Conservation (phyloP, 176 grass and related monocot species). For the Carex kokanica region DNA sequence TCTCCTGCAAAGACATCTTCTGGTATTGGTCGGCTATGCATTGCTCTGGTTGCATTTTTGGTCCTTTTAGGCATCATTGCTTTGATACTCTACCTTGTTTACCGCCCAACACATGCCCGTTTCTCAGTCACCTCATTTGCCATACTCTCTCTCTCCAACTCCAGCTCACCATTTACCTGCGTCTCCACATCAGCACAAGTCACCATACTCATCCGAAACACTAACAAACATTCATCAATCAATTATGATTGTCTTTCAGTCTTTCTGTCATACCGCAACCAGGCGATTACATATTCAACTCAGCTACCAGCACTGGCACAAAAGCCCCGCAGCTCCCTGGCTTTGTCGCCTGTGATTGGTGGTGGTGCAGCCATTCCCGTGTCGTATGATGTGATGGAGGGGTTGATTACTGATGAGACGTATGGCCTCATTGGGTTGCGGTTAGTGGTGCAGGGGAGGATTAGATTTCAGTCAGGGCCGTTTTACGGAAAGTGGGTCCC, state of each 20-base stretch:
- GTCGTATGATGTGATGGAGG: constrained; percentile 38
- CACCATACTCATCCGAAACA: constrained; percentile 65
- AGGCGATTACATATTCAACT: constrained; percentile 46
- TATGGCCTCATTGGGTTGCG: constrained; percentile 51
- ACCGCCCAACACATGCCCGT: constrained; percentile 45
- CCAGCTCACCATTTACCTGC: constrained; percentile 17
- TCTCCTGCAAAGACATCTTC: constrained; percentile 4
- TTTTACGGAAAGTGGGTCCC: constrained; percentile 50
- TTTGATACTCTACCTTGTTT: constrained; percentile 63
- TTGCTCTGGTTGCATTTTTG: constrained; percentile 5
- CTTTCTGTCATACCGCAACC: constrained; percentile 63
- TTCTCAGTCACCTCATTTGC: constrained; percentile 55
- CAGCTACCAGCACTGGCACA: constrained; percentile 53
- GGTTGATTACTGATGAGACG: constrained; percentile 46
- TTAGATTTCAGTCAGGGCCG: constrained; percentile 51
- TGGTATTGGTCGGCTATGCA: background rate
- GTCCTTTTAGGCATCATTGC: constrained; percentile 34
- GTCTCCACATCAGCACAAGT: constrained; percentile 59
- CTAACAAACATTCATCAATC: constrained; percentile 41
- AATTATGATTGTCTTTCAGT: constrained; percentile 60
- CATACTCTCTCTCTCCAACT: constrained; percentile 55
- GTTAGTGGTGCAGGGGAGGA: constrained; percentile 70
- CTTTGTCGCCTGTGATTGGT: constrained; percentile 43
- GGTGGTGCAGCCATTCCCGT: constrained; percentile 25
- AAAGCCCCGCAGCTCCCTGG: constrained; percentile 40